Evolutionary conservation across 495 filamentous ascomycete species (phyloP).

Genomic region (Neurospora sp.): DNA sequence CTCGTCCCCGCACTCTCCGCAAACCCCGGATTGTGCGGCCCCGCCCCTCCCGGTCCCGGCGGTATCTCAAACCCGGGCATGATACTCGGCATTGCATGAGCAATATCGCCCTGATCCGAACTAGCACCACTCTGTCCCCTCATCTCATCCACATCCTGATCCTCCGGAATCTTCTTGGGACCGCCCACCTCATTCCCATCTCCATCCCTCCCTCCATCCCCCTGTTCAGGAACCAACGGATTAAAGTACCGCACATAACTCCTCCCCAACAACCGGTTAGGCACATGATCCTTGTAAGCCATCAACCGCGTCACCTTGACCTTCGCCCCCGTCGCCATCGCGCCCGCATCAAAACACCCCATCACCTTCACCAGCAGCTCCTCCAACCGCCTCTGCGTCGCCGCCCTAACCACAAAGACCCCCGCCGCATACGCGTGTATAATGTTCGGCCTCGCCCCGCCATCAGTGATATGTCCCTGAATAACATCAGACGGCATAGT

Average conservation of each 20-base stretch:
- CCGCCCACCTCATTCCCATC: not conserved
- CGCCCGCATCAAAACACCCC: constrained; percentile 51
- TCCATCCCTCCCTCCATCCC: not conserved
- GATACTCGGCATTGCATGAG: constrained; percentile 53
- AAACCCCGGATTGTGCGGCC: constrained; percentile 54
- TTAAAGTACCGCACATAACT: constrained; percentile 45
- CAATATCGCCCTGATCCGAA: constrained; percentile 54
- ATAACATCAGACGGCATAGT: constrained; percentile 51
- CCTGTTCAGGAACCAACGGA: constrained; percentile 1
- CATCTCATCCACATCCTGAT: constrained; percentile 36
- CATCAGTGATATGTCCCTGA: constrained; percentile 48
- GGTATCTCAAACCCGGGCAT: constrained; percentile 47
- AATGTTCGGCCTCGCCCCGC: constrained; percentile 50
- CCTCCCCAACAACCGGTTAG: constrained; percentile 47
- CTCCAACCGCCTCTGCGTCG: constrained; percentile 35
- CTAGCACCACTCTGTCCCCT: constrained; percentile 46
- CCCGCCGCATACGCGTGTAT: constrained; percentile 49
- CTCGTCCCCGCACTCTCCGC: constrained; percentile 44
- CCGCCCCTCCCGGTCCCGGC: constrained; percentile 30
- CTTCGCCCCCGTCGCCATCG: constrained; percentile 48
- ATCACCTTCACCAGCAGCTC: constrained; percentile 40
- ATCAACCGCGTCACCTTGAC: constrained; percentile 35
- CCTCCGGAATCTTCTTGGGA: constrained; percentile 28
- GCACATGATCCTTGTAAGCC: constrained; percentile 50
- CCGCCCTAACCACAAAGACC: constrained; percentile 43